Base-by-base conservation (phyloP, 176 grass and related monocot genomes). In the Alloteropsis semialata region DNA sequence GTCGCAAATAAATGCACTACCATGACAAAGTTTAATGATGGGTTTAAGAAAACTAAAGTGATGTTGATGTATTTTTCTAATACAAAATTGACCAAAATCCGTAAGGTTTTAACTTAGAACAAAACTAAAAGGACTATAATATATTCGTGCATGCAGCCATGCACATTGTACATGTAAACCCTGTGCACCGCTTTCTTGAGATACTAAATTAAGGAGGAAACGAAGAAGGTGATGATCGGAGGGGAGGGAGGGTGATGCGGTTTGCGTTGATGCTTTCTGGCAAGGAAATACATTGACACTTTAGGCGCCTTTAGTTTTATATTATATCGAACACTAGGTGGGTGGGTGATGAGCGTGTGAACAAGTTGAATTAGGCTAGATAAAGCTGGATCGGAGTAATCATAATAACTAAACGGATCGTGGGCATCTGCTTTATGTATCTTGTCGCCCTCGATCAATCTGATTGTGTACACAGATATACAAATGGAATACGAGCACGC, bases 351-450 rank as follows among this genome's bases (percentile, higher is more conserved):
- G 33, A 30, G 21, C 9, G 27, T 24, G 36, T 27, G 27, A 60
- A 69, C 42, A 77, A 77, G 49, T 77, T 76, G 48, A 57, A 34
- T 24, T 8, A 43, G 36, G 41, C 6, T 39, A n/a, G n/a, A n/a
- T n/a, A 67, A 59, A 46, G 33, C 12, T 58, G 29, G 3, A 43
- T 39, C 2, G 4, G n/a, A 27, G 10, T n/a, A 24, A 42, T 25
- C 42, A 42, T 25, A n/a, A 0, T 71, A 57, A 67, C n/a, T 13
- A 45, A 59, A 58, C 45, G 6, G 19, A 69, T 46, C 8, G 62
- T 46, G 62, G 62, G 62, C 73, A 68, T 55, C 46, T 44, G 34
- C 72, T 84, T 84, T 67, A 67, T 33, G 60, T 41, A 65, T 54
- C 29, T 65, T 82, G 69, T 49, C 58, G 32, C 22, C 64, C 48